Evolutionary conservation across 192 early-diverging fungal species (phyloP).

Genomic region (Linnemannia exigua): DNA sequence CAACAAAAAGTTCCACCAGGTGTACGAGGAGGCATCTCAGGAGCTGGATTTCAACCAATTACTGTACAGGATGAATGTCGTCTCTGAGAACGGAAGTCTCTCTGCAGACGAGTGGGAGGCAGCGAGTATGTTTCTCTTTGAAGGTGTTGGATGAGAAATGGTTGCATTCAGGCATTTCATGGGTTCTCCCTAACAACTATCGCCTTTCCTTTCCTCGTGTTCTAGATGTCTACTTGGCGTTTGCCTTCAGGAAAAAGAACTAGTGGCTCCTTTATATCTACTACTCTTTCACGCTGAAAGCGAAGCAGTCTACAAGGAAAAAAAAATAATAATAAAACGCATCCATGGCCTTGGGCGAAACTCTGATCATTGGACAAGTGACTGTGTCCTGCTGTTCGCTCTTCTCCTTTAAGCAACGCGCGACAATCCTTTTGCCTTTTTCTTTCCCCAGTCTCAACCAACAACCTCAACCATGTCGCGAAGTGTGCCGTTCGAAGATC

Average conservation of each 20-base stretch:
- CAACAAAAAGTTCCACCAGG: constrained; percentile 85
- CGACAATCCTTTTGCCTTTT: background rate
- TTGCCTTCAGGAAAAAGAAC: constrained; percentile 77
- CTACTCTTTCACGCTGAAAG: no score
- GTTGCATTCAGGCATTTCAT: background rate
- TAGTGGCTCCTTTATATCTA: background rate
- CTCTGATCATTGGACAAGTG: background rate
- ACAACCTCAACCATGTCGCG: constrained; percentile 36
- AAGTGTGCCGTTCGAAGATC: constrained; percentile 48
- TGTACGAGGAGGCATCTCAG: constrained; percentile 76
- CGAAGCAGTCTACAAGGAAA: no score
- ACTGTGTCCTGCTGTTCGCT: background rate
- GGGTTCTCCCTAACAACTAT: background rate
- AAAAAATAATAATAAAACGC: background rate
- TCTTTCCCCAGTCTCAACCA: background rate
- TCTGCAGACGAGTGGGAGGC: constrained; percentile 95
- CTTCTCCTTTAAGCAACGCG: background rate
- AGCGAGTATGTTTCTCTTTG: constrained; percentile 67
- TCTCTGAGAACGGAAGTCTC: constrained; percentile 76
- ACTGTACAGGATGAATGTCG: constrained; percentile 86
- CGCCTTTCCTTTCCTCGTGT: background rate
- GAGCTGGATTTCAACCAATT: constrained; percentile 69
- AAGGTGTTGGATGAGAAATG: background rate
- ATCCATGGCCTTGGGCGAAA: background rate
- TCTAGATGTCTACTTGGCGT: constrained; percentile 74